Base-by-base conservation (phyloP, 345 rosid species). In the Acer yangbiense region DNA sequence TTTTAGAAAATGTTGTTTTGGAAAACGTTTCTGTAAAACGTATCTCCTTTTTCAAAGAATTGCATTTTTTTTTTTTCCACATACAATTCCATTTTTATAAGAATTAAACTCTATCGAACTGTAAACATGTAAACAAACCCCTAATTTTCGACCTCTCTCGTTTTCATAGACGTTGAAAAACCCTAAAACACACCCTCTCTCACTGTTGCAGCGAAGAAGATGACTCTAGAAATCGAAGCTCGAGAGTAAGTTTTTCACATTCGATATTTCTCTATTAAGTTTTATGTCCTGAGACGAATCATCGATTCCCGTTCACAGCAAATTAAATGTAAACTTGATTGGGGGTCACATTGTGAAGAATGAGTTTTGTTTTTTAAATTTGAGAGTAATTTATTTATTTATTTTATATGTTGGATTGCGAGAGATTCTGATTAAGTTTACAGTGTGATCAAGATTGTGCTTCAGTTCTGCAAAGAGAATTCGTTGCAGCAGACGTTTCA, bases 401-500 rank as follows among this genome's bases (percentile, higher is more conserved):
- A 4, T 32, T 32, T 32, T 32, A 32, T 32, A 32, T 32, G 39
- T 32, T 32, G 39, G 39, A 32, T 74, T 72, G 65, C 6, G 20
- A 17, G 68, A 27, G 25, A 76, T 65, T 29, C 41, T 60, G 64
- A 41, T 44, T 77, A 4, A 46, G 61, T 50, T 61, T 60, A 35
- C 94, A 96, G 99, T 76, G 99, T 96, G 4, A 94, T 96, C 46
- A 96, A 96, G 91, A 91, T 96, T 55, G 95, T 96, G 80, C 97
- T 96, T 64, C 99, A 96, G 79, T 96, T 94, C 85, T 96, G 99
- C 90, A 96, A 96, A 85, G 99, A 96, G 82, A 90, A 96, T 79
- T 92, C 98, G 5, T 81, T 96, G 88, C 88, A 89, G 74, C 99
- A 96, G 79, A 94, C 99, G 25, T 96, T 96, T 76, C 99, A 96